These are phyloP conservation scores for Coniochaeta prunicola DNA, from an alignment of 2,329 filamentous ascomycete species.

Conservation along the genomic window DNA sequence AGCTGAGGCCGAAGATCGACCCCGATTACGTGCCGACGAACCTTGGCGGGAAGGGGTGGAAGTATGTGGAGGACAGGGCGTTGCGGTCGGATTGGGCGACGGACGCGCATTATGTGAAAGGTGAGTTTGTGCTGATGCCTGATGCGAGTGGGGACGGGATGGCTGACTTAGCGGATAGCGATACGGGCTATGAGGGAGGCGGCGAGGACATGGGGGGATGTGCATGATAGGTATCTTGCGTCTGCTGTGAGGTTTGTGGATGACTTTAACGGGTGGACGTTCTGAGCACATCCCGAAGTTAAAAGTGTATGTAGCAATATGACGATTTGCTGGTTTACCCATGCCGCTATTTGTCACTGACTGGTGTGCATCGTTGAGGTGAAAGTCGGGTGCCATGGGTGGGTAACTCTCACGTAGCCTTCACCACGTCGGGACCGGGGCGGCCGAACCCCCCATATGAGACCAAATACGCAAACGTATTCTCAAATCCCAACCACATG, in stretches of 20 bases:
- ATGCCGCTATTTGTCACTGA: no score
- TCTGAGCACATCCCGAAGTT: no score
- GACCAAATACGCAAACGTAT: no score
- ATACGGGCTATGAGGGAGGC: slow-evolving; percentile 70
- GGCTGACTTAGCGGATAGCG: slow-evolving; percentile 31
- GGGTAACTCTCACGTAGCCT: no score
- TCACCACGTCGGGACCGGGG: no score
- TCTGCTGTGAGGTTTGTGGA: slow-evolving; percentile 67
- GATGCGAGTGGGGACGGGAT: neutral
- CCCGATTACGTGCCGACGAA: slow-evolving; percentile 57
- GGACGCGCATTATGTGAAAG: slow-evolving; percentile 83
- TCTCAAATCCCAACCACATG: no score
- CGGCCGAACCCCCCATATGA: no score
- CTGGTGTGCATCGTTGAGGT: no score
- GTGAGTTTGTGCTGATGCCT: slow-evolving; percentile 30
- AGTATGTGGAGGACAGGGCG: slow-evolving; percentile 65
- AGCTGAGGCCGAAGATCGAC: slow-evolving; percentile 65
- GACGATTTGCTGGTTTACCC: no score
- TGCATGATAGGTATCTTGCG: slow-evolving; percentile 56
- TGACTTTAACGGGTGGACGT: slow-evolving; percentile 50
- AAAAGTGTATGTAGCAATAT: no score
- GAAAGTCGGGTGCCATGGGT: no score
- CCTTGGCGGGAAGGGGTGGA: slow-evolving; percentile 64
- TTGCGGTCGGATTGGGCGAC: slow-evolving; percentile 58
- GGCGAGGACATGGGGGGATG: slow-evolving; percentile 67